Evolutionary conservation across 169 alveolate genomes (phyloP).

Genomic region (Eimeria acervulina): DNA sequence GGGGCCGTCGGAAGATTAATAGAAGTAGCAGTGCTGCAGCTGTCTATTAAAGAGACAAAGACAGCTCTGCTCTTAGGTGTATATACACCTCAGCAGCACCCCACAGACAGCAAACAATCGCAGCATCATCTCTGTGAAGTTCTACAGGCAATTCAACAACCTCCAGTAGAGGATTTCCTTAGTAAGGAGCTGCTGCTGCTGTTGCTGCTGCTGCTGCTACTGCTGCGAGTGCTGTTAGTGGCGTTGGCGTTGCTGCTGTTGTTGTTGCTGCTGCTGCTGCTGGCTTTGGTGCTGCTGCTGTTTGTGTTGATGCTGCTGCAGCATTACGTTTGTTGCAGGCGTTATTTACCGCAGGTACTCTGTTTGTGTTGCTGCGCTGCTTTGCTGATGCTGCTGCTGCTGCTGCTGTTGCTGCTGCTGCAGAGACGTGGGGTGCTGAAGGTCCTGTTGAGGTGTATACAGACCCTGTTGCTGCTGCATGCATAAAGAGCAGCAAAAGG

Average conservation of each 20-base stretch:
- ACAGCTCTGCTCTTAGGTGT: not conserved
- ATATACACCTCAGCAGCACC: not conserved
- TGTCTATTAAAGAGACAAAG: not conserved
- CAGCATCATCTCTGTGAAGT: not conserved
- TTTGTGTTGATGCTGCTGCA: slow-evolving; percentile 18
- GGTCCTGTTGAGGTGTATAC: not conserved
- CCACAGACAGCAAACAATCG: not conserved
- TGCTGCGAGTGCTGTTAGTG: not conserved
- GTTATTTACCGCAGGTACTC: too few relatives aligned
- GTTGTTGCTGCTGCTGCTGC: not conserved
- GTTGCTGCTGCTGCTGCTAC: not conserved
- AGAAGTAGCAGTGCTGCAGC: not conserved
- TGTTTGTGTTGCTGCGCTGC: not conserved
- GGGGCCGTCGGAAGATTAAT: not conserved
- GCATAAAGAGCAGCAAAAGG: not conserved
- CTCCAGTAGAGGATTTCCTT: not conserved
- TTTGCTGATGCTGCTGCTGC: not conserved
- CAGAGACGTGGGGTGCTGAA: slow-evolving; percentile 58
- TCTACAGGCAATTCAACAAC: not conserved
- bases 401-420: slow-evolving; percentile 1
- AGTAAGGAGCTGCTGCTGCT: not conserved
- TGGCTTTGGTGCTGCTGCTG: slow-evolving; percentile 5
- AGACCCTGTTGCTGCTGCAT: not conserved
- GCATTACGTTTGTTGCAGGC: too few relatives aligned
- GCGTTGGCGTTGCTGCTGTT: not conserved